Evolutionary conservation across 2,329 filamentous ascomycete genomes (phyloP), one percentile per base, ranked within the genome.

Genomic region (Neocatenulostroma microsporum): DNA sequence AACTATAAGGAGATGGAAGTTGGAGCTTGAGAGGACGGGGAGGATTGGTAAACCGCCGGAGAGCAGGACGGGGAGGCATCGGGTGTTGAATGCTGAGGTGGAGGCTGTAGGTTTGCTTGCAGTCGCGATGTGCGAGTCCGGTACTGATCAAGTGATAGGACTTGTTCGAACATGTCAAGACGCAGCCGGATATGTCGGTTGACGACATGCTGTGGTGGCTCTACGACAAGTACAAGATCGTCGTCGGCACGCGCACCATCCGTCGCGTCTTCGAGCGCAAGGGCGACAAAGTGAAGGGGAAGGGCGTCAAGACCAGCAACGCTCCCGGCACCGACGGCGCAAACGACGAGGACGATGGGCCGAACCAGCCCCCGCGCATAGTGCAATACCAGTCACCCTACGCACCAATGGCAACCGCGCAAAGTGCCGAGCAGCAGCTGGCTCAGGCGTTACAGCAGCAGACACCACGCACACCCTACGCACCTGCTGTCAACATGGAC

Each of bases 201-300:
- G 57, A 61, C 34, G 57, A 61, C 38, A 61, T 61, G 56, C 48
- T 60, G 9, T 61, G 57, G 57, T 61, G 57, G 56, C 43, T 61
- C 7, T 58, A 60, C 47, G 56, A 61, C 27, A 51, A 46, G 2
- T 53, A 59, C 40, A 50, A 57, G 44, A 55, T 61, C 20, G 57
- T 60, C 14, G 57, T 60, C 26, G 57, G 56, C 32, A 59, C 57
- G 20, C 48, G 57, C 18, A 61, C 57, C 11, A 58, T 61, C 24
- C 50, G 57, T 1, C 49, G 57, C 14, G 57, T 59, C 15, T 60
- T 60, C 34, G 57, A 60, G 43, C 53, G 57, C 21, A 56, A 56
- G 37, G 55, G 53, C 42, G 53, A 58, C 39, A 57, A 57, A 41
- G 44, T 48, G 28, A 43, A 38, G n/a, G 37, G 36, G 28, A 51